Conservation (phyloP, 208 protist species). For the Zelonia costaricensis region DNA sequence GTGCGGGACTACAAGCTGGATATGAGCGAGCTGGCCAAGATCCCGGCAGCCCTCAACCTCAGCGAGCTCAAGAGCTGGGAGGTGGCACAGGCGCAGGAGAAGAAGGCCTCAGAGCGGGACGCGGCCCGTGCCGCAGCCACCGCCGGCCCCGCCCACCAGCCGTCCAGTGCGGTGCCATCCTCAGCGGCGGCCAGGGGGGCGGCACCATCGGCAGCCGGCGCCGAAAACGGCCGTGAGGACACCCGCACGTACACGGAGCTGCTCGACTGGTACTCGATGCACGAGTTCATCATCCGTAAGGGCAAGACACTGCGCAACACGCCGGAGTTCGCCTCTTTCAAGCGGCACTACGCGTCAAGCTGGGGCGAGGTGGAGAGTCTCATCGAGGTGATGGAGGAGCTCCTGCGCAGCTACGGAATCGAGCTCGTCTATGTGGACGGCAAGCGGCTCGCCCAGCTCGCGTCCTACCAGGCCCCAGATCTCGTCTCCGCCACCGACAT, state of each 20-base stretch:
- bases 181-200: background rate
- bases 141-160: background rate
- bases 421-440: slow-evolving; percentile 92
- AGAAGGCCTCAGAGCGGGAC: slow-evolving; percentile 2
- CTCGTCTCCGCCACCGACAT: slow-evolving; percentile 54
- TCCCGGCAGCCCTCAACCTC: slow-evolving; percentile 76
- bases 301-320: slow-evolving; percentile 85
- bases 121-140: slow-evolving; percentile 6
- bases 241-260: slow-evolving; percentile 91
- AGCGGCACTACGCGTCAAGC: slow-evolving; percentile 69
- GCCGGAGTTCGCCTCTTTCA: slow-evolving; percentile 92
- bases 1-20: slow-evolving; percentile 77
- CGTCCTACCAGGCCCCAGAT: slow-evolving; percentile 61
- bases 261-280: slow-evolving; percentile 94
- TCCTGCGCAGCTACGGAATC: slow-evolving; percentile 78
- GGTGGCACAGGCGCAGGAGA: slow-evolving; percentile 34
- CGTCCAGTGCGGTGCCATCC: background rate
- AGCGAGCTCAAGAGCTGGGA: slow-evolving; percentile 79
- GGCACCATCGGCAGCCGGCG: background rate
- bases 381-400: slow-evolving; percentile 74
- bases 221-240: slow-evolving; percentile 41
- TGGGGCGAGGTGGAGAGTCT: slow-evolving; percentile 89
- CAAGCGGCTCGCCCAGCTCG: slow-evolving; percentile 80
- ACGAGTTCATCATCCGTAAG: slow-evolving; percentile 94
- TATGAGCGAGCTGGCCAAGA: slow-evolving; percentile 63